Evolutionary conservation across 208 protist species (phyloP), one percentile per base, ranked within the genome.

Genomic region (Leishmania tarentolae): DNA sequence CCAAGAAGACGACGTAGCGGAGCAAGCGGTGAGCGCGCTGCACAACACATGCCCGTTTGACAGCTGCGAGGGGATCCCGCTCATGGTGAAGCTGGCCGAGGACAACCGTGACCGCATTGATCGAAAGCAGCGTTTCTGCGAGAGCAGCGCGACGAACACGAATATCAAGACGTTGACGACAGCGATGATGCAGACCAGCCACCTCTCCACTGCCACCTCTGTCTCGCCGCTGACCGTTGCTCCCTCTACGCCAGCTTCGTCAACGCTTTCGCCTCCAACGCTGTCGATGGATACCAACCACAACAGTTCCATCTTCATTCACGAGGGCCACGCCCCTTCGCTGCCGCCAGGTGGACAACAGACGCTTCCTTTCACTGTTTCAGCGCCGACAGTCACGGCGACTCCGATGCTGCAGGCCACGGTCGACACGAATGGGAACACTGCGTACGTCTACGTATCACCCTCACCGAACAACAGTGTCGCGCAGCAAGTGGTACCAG

Each of bases 21-120:
- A 89, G 76, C 74, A 65, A 86, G 93, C 92, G 37, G 88, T 91
- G 59, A 75, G 74, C 21, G 82, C 53, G 56, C 72, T 90, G 69
- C 91, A 94, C 86, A 91, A 91, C 86, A 91, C 88, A 2, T 88
- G 81, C 76, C 91, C 91, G n/a, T 94, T 94, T 63, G 71, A 79
- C 7, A 81, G 70, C 74, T 91, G 89, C 80, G 85, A 90, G 56
- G 83, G 86, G 47, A 87, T 94, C 17, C 91, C 91, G 46, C 84
- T 94, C 11, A 87, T 94, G 87, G 91, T 91, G 56, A 94, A 94
- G 78, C 87, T 93, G 24, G 86, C 90, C 15, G 90, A 93, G 81
- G 88, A 91, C 79, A 91, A 92, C 70, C 87, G 85, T 6, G 84
- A 91, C 70, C 83, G 87, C 28, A 80, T 90, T 35, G 88, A 90